phyloP scores from a whole-genome alignment of 352 stramenopile genomes.

The Pythium rishiriense region DNA sequence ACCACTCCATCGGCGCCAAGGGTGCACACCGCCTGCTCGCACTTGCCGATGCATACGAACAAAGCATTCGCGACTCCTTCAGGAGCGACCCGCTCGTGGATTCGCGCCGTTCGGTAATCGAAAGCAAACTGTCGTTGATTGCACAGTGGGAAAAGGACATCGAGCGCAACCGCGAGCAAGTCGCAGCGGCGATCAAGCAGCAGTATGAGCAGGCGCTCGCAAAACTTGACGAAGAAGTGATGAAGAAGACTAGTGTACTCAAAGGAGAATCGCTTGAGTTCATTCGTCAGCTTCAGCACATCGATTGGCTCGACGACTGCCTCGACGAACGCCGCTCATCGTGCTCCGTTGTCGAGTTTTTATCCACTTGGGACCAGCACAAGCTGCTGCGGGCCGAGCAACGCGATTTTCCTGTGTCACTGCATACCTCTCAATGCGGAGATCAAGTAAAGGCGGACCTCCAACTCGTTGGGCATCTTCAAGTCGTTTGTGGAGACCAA shows the following conservation, averaged over 20 bases:
- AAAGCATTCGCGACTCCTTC: constrained; percentile 60
- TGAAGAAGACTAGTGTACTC: constrained; percentile 50
- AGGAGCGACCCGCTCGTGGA: constrained; percentile 63
- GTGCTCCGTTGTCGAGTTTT: constrained; percentile 55
- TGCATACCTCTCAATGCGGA: constrained; percentile 22
- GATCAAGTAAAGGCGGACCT: constrained; percentile 68
- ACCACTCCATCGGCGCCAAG: constrained; percentile 80
- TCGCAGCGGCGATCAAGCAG: constrained; percentile 48
- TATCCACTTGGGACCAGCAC: constrained; percentile 68
- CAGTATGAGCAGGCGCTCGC: constrained; percentile 51
- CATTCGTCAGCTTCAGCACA: constrained; percentile 61
- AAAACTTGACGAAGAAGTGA: constrained; percentile 43
- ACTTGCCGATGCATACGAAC: constrained; percentile 67
- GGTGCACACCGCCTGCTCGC: constrained; percentile 64
- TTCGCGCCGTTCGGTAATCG: constrained; percentile 64
- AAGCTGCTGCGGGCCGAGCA: constrained; percentile 64
- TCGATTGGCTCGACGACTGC: constrained; percentile 70
- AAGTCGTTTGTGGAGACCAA: constrained; percentile 35
- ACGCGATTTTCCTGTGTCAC: constrained; percentile 55
- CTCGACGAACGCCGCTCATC: constrained; percentile 51
- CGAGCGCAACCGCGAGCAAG: constrained; percentile 42
- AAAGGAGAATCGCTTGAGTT: constrained; percentile 64
- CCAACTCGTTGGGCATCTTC: constrained; percentile 55
- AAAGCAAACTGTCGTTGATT: constrained; percentile 52
- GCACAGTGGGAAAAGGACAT: constrained; percentile 35